phyloP scores from a whole-genome alignment of 2,329 filamentous ascomycete genomes.

The Colletotrichum tropicicola region DNA sequence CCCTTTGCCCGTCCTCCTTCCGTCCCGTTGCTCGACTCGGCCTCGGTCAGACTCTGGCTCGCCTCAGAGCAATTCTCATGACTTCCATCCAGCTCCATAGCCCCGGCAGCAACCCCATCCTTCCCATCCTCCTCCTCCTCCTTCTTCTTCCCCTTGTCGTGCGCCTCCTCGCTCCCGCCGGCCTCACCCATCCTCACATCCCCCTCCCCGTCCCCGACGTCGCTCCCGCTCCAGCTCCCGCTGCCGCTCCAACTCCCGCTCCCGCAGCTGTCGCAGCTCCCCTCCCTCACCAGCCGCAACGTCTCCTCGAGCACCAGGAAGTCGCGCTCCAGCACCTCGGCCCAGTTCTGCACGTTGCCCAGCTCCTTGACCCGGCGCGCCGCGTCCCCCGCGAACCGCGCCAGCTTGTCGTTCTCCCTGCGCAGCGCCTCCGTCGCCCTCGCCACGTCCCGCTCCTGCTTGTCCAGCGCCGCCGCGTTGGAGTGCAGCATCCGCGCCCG shows the following conservation, averaged over 20 bases:
- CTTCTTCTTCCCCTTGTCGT: slow-evolving; percentile 37
- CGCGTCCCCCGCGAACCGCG: slow-evolving; percentile 69
- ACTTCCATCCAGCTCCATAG: slow-evolving; percentile 26
- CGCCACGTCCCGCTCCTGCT: slow-evolving; percentile 73
- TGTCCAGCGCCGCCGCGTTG: slow-evolving; percentile 71
- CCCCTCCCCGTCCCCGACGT: slow-evolving; percentile 14
- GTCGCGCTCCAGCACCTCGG: slow-evolving; percentile 79
- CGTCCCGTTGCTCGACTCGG: slow-evolving; percentile 45
- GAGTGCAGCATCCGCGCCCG: slow-evolving; percentile 75
- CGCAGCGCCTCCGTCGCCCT: slow-evolving; percentile 68
- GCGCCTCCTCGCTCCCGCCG: neutral
- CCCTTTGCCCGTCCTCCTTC: slow-evolving; percentile 41
- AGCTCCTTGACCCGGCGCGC: slow-evolving; percentile 77
- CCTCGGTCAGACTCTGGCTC: slow-evolving; percentile 47
- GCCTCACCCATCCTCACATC: slow-evolving; percentile 25
- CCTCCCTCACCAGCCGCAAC: slow-evolving; percentile 60
- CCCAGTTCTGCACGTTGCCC: slow-evolving; percentile 87
- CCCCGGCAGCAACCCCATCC: slow-evolving; percentile 24
- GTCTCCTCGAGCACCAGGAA: slow-evolving; percentile 73
- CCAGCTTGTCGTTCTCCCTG: slow-evolving; percentile 72
- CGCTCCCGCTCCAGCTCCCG: slow-evolving; percentile 48
- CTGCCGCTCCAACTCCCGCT: slow-evolving; percentile 40
- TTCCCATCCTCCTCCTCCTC: slow-evolving; percentile 24
- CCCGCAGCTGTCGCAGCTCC: slow-evolving; percentile 37
- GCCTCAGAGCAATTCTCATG: slow-evolving; percentile 45